Evolutionary conservation across 1,284 basidiomycete species (phyloP), one percentile per base, ranked within the genome.

Genomic region (Ceratobasidium sp.): DNA sequence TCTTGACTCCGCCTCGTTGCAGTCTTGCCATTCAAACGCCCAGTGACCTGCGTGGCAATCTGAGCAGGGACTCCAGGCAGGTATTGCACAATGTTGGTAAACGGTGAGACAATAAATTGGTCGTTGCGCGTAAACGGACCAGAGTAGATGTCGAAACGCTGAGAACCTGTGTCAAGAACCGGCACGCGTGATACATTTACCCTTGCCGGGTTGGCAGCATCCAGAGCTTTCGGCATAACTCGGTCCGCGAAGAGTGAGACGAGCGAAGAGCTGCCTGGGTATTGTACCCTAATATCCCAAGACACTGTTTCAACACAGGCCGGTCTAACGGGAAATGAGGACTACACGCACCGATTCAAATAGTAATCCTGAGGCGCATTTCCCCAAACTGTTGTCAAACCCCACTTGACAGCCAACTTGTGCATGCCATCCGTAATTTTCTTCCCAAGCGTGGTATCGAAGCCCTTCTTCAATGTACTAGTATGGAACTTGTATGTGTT

Each of bases 291-390:
- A 70, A 15, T 49, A 66, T 33, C 33, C 33, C 33, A 55, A 26
- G 51, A 12, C 20, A 53, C 15, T 10, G 55, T 49, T 64, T 49
- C 12, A 51, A 26, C 49, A 9, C 18, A 46, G 42, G 79, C 33
- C 33, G 33, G 33, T 33, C 33, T 33, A 33, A 33, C 33, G 33
- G 33, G 46, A 9, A 20, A 63, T 9, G 18, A 33, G 33, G 33
- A 49, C 33, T 33, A 61, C 53, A 84, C 88, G 40, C 84, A 92
- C 88, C 89, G 88, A 69, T 84, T 86, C 79, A 95, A 85, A 69
- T 90, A 92, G 82, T 90, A 94, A 83, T 95, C 93, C 72, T 90
- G 89, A 0, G 95, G 94, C 0, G 93, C 91, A 56, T 88, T 91
- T 4, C 95, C 95, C 73, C 91, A 93, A 12, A 86, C 77, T 79